A percentile compares a stretch with the other conserved stretches of the same genome.
These are phyloP conservation scores for Rheum nobile DNA, from an alignment of 148 eudicot species.

Conservation along the genomic window DNA sequence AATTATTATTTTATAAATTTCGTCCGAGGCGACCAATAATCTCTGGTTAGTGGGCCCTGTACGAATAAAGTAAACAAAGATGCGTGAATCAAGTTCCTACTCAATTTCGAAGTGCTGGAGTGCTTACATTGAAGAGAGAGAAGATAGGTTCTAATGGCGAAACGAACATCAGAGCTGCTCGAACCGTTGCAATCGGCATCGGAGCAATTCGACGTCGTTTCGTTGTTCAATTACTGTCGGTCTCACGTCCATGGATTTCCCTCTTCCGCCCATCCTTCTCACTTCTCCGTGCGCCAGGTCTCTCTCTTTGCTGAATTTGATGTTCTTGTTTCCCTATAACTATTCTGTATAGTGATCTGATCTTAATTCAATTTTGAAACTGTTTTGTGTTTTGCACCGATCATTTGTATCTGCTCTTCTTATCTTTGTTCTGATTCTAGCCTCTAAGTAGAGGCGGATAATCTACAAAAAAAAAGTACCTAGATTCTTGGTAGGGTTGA, in stretches of 20 bases:
- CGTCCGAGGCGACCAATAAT: no score
- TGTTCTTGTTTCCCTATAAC: neutral
- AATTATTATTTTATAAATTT: no score
- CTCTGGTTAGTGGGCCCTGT: no score
- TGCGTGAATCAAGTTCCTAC: no score
- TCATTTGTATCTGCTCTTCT: neutral
- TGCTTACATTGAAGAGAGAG: neutral
- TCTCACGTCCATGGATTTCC: conserved; percentile 63
- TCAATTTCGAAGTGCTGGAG: no score
- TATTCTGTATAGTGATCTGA: neutral
- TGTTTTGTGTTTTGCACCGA: neutral
- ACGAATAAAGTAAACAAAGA: no score
- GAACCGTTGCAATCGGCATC: conserved; percentile 5
- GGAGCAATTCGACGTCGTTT: conserved; percentile 37
- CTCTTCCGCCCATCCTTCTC: conserved; percentile 27
- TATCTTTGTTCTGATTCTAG: neutral
- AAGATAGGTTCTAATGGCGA: conserved; percentile 17
- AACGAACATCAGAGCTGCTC: conserved; percentile 22
- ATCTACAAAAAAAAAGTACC: no score
- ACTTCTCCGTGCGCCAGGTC: conserved; percentile 59
- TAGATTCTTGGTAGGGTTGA: no score
- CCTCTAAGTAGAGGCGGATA: neutral
- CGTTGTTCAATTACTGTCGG: conserved; percentile 50
- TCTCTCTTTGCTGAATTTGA: neutral
- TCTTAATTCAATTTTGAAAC: neutral